Conservation (phyloP, 371 early-diverging fungal species). For the Mortierella sp. region DNA sequence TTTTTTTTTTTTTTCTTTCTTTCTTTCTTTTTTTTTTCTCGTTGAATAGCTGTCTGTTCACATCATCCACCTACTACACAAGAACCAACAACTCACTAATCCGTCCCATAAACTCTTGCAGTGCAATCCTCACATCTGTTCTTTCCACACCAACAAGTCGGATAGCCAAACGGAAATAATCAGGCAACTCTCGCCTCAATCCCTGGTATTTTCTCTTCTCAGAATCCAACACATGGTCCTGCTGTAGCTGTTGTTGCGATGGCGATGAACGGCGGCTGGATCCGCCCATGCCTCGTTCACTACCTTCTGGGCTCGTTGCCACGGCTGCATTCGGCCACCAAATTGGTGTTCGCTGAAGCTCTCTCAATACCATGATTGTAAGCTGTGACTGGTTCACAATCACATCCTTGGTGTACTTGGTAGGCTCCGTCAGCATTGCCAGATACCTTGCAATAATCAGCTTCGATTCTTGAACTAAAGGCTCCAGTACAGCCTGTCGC, state of each 20-base stretch:
- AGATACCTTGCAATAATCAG: conserved; percentile 50
- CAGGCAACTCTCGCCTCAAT: conserved; percentile 45
- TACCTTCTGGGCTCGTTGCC: conserved; percentile 1
- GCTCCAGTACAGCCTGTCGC: conserved; percentile 50
- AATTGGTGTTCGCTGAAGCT: conserved; percentile 45
- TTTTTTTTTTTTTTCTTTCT: background rate
- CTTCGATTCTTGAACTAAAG: conserved; percentile 50
- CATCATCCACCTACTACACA: background rate
- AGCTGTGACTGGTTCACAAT: conserved; percentile 51
- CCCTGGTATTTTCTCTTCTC: conserved; percentile 51
- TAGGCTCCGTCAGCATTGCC: conserved; percentile 50
- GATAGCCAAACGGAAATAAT: conserved; percentile 48
- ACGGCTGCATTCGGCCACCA: conserved; percentile 54
- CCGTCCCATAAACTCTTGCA: conserved; percentile 53
- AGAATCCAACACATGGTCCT: conserved; percentile 17
- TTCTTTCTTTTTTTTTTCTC: conserved; percentile 2
- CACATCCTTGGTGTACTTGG: conserved; percentile 51
- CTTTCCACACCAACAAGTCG: conserved; percentile 51
- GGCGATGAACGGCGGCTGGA: too few species aligned
- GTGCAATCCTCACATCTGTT: conserved; percentile 46
- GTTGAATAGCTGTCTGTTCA: too few species aligned
- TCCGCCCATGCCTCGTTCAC: background rate
- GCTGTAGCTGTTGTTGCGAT: background rate
- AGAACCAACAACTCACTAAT: conserved; percentile 47
- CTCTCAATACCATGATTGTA: conserved; percentile 48